Evolutionary conservation across 2,329 filamentous ascomycete genomes (phyloP).

Genomic region (Aspergillus spinulosporus): DNA sequence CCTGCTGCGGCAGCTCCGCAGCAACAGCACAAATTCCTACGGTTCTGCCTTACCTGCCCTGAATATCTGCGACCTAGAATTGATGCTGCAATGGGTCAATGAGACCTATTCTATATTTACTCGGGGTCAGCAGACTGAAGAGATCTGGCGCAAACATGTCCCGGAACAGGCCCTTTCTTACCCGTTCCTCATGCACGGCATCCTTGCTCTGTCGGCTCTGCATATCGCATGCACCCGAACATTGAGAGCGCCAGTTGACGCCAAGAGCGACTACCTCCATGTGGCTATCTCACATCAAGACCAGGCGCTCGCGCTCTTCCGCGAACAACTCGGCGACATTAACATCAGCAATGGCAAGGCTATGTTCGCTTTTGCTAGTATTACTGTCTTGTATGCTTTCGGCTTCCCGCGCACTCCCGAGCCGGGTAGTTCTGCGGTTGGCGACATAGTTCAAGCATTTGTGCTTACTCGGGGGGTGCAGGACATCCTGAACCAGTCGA

Average conservation of each 20-base stretch:
- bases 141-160: conserved; percentile 35
- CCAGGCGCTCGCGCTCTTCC: conserved; percentile 37
- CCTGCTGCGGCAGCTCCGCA: conserved; percentile 26
- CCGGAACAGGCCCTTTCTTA: conserved; percentile 37
- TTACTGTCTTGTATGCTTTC: conserved; percentile 43
- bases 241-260: neutral
- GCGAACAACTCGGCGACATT: conserved; percentile 33
- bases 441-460: conserved; percentile 36
- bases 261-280: conserved; percentile 34
- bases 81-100: conserved; percentile 44
- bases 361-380: conserved; percentile 40
- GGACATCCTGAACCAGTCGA: conserved; percentile 32
- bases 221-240: conserved; percentile 35
- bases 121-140: conserved; percentile 32
- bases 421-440: conserved; percentile 28
- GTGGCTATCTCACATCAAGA: conserved; percentile 40
- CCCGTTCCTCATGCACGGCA: conserved; percentile 40
- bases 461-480: conserved; percentile 38
- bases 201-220: conserved; percentile 37
- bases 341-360: conserved; percentile 41
- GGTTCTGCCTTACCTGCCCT: conserved; percentile 29
- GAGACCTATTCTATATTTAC: conserved; percentile 34
- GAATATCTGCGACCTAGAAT: conserved; percentile 48
- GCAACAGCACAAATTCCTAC: conserved; percentile 10
- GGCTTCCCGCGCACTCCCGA: conserved; percentile 35